Evolutionary conservation across 1,139 yeast species (phyloP).

Genomic region (Geotrichum candidum): DNA sequence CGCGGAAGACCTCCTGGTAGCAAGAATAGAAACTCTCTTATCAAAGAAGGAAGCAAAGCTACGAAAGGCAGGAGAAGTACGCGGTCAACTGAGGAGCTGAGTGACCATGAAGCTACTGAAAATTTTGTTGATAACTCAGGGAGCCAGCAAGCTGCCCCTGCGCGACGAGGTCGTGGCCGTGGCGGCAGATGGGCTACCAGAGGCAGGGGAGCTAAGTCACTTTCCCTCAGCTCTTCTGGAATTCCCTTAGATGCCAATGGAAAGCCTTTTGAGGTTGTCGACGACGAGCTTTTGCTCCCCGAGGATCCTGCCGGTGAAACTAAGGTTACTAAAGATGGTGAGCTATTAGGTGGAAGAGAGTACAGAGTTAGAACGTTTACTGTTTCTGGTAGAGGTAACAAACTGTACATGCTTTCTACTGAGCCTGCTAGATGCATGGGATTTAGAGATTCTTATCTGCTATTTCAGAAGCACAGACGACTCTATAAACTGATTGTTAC

Average conservation of each 20-base stretch:
- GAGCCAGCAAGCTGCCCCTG: conserved; percentile 23
- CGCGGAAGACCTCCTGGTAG: conserved; percentile 38
- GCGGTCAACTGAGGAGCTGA: conserved; percentile 24
- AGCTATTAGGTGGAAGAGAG: conserved; percentile 66
- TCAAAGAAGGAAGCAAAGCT: conserved; percentile 1
- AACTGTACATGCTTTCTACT: conserved; percentile 82
- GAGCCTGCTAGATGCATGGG: conserved; percentile 96
- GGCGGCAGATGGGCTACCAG: conserved; percentile 25
- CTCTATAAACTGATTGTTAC: conserved; percentile 69
- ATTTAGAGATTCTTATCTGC: conserved; percentile 83
- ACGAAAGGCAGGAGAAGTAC: background rate
- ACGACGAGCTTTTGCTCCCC: conserved; percentile 78
- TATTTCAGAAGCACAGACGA: conserved; percentile 76
- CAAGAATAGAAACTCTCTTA: conserved; percentile 20
- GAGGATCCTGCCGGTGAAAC: conserved; percentile 75
- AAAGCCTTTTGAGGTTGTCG: conserved; percentile 47
- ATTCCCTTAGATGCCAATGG: conserved; percentile 41
- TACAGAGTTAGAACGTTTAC: conserved; percentile 80
- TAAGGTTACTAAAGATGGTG: conserved; percentile 66
- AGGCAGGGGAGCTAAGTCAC: conserved; percentile 23
- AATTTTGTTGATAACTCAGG: conserved; percentile 22
- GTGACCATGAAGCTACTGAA: conserved; percentile 21
- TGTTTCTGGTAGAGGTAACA: conserved; percentile 58
- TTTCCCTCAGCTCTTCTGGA: conserved; percentile 21
- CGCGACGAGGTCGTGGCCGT: conserved; percentile 23